Evolutionary conservation across 805 yeast genomes (phyloP).

Genomic region (Yarrowia sp.): DNA sequence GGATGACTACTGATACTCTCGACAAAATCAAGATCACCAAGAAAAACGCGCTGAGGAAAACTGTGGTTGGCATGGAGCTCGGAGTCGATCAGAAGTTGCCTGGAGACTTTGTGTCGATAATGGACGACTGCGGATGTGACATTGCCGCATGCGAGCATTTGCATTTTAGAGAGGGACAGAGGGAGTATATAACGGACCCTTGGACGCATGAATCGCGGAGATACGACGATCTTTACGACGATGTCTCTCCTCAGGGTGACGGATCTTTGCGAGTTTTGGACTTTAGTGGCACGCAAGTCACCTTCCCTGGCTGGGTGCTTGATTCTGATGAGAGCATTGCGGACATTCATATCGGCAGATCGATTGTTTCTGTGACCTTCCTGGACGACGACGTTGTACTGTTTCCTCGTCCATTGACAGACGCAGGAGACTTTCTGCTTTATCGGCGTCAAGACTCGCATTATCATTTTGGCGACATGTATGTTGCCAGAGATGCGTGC

Average conservation of each 20-base stretch:
- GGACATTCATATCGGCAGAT: too few species aligned
- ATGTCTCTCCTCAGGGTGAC: too few species aligned
- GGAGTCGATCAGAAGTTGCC: neutral
- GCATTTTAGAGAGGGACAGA: neutral
- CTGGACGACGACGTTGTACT: neutral
- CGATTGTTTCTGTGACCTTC: too few species aligned
- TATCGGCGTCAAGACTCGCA: neutral
- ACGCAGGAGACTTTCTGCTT: too few species aligned
- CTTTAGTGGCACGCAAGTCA: too few species aligned
- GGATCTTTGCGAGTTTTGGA: too few species aligned
- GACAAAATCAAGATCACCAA: neutral
- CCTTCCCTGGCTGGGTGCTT: too few species aligned
- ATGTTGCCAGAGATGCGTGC: neutral
- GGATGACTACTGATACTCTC: neutral
- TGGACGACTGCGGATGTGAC: neutral
- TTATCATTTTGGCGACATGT: neutral
- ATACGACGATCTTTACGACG: neutral
- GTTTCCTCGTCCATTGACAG: neutral
- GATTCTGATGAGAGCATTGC: too few species aligned
- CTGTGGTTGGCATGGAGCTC: neutral
- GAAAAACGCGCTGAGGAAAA: neutral
- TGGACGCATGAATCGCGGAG: neutral
- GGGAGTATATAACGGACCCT: neutral
- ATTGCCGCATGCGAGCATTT: neutral
- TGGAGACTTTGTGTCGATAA: neutral